phyloP scores from a whole-genome alignment of 352 stramenopile species.

The Halophytophthora polymorphica region DNA sequence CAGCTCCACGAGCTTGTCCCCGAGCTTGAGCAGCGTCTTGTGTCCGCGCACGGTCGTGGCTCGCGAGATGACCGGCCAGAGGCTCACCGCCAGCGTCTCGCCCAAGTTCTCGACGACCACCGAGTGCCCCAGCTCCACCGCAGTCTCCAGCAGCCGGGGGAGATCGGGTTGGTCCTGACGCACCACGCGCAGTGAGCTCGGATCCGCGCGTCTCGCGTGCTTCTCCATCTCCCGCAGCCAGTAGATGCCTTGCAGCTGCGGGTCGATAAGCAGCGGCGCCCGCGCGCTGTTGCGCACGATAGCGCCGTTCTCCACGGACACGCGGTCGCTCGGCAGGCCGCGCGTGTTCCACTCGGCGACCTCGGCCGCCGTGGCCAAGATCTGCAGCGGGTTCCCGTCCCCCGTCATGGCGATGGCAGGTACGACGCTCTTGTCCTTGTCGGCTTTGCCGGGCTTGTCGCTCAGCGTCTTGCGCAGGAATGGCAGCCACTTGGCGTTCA shows the following conservation, averaged over 20 bases:
- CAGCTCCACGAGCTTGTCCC: conserved; percentile 86
- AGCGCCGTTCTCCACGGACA: conserved; percentile 90
- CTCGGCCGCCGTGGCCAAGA: conserved; percentile 74
- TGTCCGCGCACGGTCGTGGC: conserved; percentile 70
- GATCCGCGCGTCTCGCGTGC: conserved; percentile 28
- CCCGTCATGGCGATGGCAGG: conserved; percentile 12
- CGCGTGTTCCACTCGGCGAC: conserved; percentile 85
- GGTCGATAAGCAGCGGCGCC: conserved; percentile 89
- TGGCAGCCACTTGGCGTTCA: conserved; percentile 84
- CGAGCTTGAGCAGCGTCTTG: conserved; percentile 78
- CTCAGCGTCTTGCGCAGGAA: conserved; percentile 71
- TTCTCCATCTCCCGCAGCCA: conserved; percentile 87
- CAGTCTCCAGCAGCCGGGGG: conserved; percentile 61
- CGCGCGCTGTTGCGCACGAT: conserved; percentile 80
- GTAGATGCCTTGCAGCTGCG: conserved; percentile 89
- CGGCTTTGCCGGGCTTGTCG: conserved; percentile 9
- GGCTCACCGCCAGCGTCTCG: conserved; percentile 81
- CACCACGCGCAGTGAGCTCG: conserved; percentile 67
- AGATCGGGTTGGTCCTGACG: conserved; percentile 84
- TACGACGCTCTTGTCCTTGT: conserved; percentile 15
- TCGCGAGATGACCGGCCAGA: conserved; percentile 83
- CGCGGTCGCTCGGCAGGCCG: conserved; percentile 84
- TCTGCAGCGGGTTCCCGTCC: conserved; percentile 55
- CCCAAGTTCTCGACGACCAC: conserved; percentile 90
- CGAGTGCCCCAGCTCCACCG: conserved; percentile 74